Conservation (phyloP, 2,329 filamentous ascomycete species). For the Cercospora berteroae region DNA sequence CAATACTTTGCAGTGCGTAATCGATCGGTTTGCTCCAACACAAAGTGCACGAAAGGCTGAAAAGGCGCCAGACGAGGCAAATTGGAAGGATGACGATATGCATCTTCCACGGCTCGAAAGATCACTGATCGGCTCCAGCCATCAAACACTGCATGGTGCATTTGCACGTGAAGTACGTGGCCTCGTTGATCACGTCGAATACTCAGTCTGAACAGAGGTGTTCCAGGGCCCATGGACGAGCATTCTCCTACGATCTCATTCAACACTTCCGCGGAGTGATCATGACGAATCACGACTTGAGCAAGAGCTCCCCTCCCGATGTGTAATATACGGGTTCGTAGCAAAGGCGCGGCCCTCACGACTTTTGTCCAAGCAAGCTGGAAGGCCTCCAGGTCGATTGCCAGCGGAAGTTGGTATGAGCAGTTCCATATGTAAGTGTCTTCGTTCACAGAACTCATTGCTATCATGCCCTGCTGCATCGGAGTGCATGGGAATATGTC, state of each 20-base stretch:
- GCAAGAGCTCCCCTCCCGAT: neutral
- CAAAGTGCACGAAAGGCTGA: neutral
- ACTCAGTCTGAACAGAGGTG: neutral
- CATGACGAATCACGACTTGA: slow-evolving; percentile 23
- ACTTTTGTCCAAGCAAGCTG: neutral
- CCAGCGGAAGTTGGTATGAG: slow-evolving; percentile 25
- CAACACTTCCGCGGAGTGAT: neutral
- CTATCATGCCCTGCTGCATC: slow-evolving; percentile 5
- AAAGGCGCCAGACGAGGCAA: neutral
- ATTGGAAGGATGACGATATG: neutral
- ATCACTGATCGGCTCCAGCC: slow-evolving; percentile 7
- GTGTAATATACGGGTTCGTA: slow-evolving; percentile 2
- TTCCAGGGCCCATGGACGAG: neutral
- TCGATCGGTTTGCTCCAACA: neutral
- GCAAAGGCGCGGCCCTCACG: neutral
- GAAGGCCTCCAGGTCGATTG: slow-evolving; percentile 29
- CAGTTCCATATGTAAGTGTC: neutral
- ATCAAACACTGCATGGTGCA: slow-evolving; percentile 20
- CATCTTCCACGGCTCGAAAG: slow-evolving; percentile 25
- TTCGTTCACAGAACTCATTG: neutral
- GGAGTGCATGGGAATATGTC: slow-evolving; percentile 11
- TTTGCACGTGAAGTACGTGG: slow-evolving; percentile 6
- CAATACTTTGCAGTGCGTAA: neutral
- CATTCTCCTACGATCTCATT: neutral
- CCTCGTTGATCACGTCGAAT: neutral